Base-by-base conservation (phyloP, 805 yeast genomes). In the Schwanniomyces yamadae region DNA sequence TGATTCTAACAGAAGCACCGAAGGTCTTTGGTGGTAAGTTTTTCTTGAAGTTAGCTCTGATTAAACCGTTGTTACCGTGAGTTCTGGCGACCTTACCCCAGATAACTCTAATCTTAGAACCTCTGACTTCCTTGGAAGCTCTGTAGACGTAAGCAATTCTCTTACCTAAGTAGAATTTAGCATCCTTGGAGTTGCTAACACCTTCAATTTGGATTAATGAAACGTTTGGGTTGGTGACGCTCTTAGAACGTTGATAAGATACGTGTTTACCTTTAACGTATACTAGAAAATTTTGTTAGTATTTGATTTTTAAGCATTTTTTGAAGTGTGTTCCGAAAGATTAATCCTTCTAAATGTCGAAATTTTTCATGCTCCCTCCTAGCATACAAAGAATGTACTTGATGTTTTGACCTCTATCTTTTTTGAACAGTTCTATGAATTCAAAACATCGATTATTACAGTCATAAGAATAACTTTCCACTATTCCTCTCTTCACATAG, bases 241-340 rank as follows among this genome's bases (percentile, higher is more conserved):
- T 82, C 89, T 93, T 93, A 62, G 97, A 89, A 80, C 99, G 95
- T 82, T 93, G 98, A 95, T 91, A 93, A 63, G 97, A 90, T 69
- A 93, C 72, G 85, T 93, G 99, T 84, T 91, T 93, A 78, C 98
- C 99, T 84, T 91, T 93, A 77, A 93, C 98, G 96, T 93, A 93
- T 79, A 93, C 95, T 86, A 69, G 48, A 49, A 52, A n/a, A 54
- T 28, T 35, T 15, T 49, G 71, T 64, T 63, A 63, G 71, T 65
- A 62, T 22, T 28, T n/a, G n/a, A n/a, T n/a, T n/a, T n/a, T n/a
- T n/a, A n/a, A n/a, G n/a, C n/a, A n/a, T n/a, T n/a, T n/a, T n/a
- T n/a, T n/a, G n/a, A n/a, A n/a, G n/a, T n/a, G n/a, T n/a, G n/a
- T n/a, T n/a, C n/a, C n/a, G n/a, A n/a, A n/a, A n/a, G n/a, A n/a